phyloP scores from a whole-genome alignment of 495 filamentous ascomycete genomes.

The Aspergillus cristatus region DNA sequence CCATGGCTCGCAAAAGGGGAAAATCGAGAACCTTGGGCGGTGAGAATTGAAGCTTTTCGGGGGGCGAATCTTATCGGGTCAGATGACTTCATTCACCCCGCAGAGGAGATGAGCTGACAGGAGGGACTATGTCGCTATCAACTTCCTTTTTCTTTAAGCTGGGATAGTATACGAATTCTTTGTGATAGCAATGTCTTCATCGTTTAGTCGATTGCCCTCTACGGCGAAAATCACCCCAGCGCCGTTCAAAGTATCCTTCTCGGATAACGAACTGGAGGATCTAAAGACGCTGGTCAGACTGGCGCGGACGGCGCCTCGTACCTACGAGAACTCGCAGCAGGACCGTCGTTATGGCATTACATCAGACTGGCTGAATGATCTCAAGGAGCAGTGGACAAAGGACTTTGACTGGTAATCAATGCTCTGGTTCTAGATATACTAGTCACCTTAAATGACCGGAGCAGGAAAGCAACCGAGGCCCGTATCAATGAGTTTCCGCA shows the following conservation, averaged over 20 bases:
- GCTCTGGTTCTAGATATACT: not conserved
- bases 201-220: constrained; percentile 21
- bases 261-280: constrained; percentile 36
- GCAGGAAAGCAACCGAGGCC: constrained; percentile 41
- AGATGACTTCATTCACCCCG: too few relatives aligned
- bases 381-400: constrained; percentile 44
- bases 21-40: too few relatives aligned
- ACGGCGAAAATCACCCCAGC: constrained; percentile 12
- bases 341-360: constrained; percentile 46
- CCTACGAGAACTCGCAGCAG: constrained; percentile 40
- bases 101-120: too few relatives aligned
- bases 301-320: constrained; percentile 40
- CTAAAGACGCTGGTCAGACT: constrained; percentile 40
- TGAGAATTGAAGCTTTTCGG: too few relatives aligned
- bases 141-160: too few relatives aligned
- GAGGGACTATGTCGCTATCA: too few relatives aligned
- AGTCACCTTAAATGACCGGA: not conserved
- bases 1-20: too few relatives aligned
- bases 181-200: constrained; percentile 14
- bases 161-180: not conserved
- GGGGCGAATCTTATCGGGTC: too few relatives aligned
- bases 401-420: constrained; percentile 34
- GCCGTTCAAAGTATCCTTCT: constrained; percentile 35
- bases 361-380: constrained; percentile 44
- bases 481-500: constrained; percentile 57